Conservation (phyloP, 768 basidiomycete genomes). For the Mrakia gelida region DNA sequence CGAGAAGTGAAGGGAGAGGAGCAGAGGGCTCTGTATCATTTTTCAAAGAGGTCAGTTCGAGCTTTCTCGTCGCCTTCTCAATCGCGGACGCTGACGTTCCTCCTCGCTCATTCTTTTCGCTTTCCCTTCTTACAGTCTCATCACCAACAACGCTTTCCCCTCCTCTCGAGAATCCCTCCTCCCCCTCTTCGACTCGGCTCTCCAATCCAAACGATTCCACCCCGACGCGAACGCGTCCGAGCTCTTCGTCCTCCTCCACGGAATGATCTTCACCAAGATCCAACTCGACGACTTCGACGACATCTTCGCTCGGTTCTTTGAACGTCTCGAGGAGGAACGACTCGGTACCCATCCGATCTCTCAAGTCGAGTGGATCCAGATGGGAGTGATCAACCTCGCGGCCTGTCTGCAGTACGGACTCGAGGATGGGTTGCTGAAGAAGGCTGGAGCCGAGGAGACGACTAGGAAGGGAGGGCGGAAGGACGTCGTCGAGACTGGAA, state of each 20-base stretch:
- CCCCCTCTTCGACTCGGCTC: conserved; percentile 73
- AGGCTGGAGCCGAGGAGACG: conserved; percentile 51
- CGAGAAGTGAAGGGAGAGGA: conserved; percentile 79
- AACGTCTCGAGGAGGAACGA: conserved; percentile 71
- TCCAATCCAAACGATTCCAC: conserved; percentile 66
- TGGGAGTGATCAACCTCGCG: conserved; percentile 79
- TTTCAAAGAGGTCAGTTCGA: conserved; percentile 76
- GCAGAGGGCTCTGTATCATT: conserved; percentile 82
- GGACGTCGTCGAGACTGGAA: background rate
- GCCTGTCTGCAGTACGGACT: conserved; percentile 84
- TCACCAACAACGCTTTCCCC: conserved; percentile 78
- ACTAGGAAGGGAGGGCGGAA: conserved; percentile 4
- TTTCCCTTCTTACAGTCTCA: conserved; percentile 60
- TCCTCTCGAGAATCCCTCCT: conserved; percentile 86
- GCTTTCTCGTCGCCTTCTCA: background rate
- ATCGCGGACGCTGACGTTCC: background rate
- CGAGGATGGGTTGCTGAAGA: conserved; percentile 63
- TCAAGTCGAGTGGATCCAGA: conserved; percentile 88
- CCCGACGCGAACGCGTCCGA: conserved; percentile 64
- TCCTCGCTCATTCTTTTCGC: conserved; percentile 15
- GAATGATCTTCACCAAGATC: conserved; percentile 95
- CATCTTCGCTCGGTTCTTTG: conserved; percentile 76
- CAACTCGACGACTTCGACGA: conserved; percentile 85
- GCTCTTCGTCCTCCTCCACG: conserved; percentile 86
- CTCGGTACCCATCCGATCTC: conserved; percentile 33